Evolutionary conservation across 495 filamentous ascomycete species (phyloP), one percentile per base, ranked within the genome.

Genomic region (Talaromyces trachyspermus): DNA sequence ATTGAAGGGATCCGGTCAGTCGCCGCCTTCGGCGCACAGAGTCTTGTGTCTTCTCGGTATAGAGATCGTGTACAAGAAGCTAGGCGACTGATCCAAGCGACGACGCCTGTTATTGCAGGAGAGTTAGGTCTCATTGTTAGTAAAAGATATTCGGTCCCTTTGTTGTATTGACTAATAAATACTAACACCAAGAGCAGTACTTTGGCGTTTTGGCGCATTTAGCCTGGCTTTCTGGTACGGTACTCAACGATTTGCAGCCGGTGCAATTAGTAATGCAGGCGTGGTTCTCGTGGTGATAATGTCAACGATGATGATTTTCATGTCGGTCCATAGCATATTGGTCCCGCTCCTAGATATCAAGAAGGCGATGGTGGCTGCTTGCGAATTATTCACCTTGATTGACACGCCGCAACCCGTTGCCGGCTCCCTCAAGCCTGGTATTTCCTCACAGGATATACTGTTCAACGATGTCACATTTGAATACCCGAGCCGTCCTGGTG

Each of bases 401-500:
- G 38, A 41, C 22, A 12, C 38, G 19, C 18, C 38, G 19, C 19
- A n/a, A 11, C 15, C 19, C 20, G n/a, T 6, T 4, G 12, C 18
- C 3, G 38, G 38, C 7, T 22, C 38, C 8, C 38, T 41, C 38
- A 41, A 24, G 22, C 38, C 38, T 5, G 38, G 22, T 41, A 15
- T 41, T 41, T 41, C 9, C 5, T 11, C 19, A 6, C 9, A 41
- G n/a, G 38, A 41, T 15, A 23, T 41, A 22, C 0, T 41, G n/a
- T 62, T 77, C n/a, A 45, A 62, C 17, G 49, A 69, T 50, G 61
- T 81, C 18, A 58, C 58, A 3, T 79, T 79, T 51, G 59, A 59
- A 1, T 84, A 84, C 48, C 75, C 79, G 4, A 69, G 69, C n/a
- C 63, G 80, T 24, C 66, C 77, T 10, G 64, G 70, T 17, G 52